Conservation (phyloP, 257 asterid genomes). For the Leonotis leonurus region DNA sequence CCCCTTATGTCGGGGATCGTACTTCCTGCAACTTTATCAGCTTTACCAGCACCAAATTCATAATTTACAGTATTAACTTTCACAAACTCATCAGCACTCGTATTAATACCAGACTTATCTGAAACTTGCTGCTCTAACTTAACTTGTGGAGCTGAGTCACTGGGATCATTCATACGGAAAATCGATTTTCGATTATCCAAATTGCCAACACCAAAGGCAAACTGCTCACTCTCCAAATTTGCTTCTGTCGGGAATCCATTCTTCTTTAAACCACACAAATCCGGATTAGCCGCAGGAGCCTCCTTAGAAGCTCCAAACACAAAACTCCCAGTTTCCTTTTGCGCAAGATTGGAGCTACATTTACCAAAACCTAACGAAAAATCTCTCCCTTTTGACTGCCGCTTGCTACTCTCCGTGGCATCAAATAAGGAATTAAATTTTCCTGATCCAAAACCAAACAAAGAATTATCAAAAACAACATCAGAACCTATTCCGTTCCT, state of each 20-base stretch:
- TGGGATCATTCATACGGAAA: not conserved
- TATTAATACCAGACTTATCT: conserved; percentile 3
- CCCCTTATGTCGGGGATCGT: conserved; percentile 23
- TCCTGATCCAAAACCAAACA: conserved; percentile 12
- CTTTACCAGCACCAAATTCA: conserved; percentile 30
- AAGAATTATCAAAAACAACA: conserved; percentile 16
- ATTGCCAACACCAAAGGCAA: conserved; percentile 19
- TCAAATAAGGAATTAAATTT: conserved; percentile 20
- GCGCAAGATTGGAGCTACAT: conserved; percentile 15
- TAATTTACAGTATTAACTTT: conserved; percentile 15
- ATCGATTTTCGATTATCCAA: conserved; percentile 2
- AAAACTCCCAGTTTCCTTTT: conserved; percentile 22
- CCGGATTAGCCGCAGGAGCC: not conserved
- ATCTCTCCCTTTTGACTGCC: too few relatives aligned
- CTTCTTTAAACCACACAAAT: conserved; percentile 15
- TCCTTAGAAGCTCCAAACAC: conserved; percentile 29
- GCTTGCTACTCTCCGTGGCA: conserved; percentile 11
- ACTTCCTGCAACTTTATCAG: conserved; percentile 19
- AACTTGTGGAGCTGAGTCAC: conserved; percentile 14
- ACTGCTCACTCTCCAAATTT: conserved; percentile 9
- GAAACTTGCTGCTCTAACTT: conserved; percentile 19
- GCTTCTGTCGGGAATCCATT: conserved; percentile 9
- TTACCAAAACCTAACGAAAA: conserved; percentile 22
- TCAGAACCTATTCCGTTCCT: conserved; percentile 18
- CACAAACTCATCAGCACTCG: conserved; percentile 13